Evolutionary conservation across 2,329 filamentous ascomycete genomes (phyloP).

Genomic region (Decorospora gaudefroyi): DNA sequence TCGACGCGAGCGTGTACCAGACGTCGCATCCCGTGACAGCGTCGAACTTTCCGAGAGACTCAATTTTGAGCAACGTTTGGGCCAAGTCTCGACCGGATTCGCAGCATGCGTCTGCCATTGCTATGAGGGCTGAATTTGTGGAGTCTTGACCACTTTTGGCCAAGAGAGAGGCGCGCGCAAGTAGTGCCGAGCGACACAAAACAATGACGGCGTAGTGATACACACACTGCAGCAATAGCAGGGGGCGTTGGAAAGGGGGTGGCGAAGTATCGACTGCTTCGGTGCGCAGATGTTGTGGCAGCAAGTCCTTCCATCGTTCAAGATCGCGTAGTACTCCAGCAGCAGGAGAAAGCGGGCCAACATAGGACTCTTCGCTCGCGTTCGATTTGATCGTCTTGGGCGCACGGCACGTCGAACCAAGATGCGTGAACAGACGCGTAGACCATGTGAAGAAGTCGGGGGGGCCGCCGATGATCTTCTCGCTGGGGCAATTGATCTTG

Average conservation of each 20-base stretch:
- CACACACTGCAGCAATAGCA: slow-evolving; percentile 49
- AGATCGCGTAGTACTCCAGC: slow-evolving; percentile 48
- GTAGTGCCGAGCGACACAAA: slow-evolving; percentile 47
- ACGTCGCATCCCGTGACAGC: slow-evolving; percentile 51
- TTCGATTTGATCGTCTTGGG: slow-evolving; percentile 40
- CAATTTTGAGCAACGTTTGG: slow-evolving; percentile 45
- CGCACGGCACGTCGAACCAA: slow-evolving; percentile 48
- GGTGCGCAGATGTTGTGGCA: slow-evolving; percentile 47
- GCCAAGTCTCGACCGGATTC: slow-evolving; percentile 45
- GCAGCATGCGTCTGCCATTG: slow-evolving; percentile 47
- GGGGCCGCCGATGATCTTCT: slow-evolving; percentile 45
- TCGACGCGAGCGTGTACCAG: slow-evolving; percentile 49
- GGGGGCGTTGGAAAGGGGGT: slow-evolving; percentile 44
- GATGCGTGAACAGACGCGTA: slow-evolving; percentile 44
- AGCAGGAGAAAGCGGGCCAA: slow-evolving; percentile 47
- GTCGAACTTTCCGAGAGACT: slow-evolving; percentile 48
- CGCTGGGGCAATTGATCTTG: slow-evolving; percentile 45
- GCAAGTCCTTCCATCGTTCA: slow-evolving; percentile 45
- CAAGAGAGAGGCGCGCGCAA: slow-evolving; percentile 45
- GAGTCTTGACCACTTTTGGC: slow-evolving; percentile 35
- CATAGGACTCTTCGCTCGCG: slow-evolving; percentile 46
- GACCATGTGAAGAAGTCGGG: slow-evolving; percentile 49
- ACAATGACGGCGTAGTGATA: slow-evolving; percentile 50
- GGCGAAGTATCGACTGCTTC: slow-evolving; percentile 42
- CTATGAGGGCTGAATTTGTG: slow-evolving; percentile 32